Evolutionary conservation across 148 eudicot species (phyloP), one percentile per base, ranked within the genome.

Genomic region (Chenopodium formosanum): DNA sequence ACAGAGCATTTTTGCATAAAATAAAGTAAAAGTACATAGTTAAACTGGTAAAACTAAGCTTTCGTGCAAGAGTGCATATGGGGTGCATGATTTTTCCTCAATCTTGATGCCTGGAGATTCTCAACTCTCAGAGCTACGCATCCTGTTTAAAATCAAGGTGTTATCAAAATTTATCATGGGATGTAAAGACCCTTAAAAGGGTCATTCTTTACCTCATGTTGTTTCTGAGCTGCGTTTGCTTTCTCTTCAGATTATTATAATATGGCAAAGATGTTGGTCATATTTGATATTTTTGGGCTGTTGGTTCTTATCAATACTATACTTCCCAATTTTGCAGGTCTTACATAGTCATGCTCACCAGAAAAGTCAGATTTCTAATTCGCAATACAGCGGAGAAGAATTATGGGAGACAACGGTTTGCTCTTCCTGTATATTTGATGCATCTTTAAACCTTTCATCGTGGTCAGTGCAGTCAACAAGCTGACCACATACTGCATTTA

Each of bases 301-400:
- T 20, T 31, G 40, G 62, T 53, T 14, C 66, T 64, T 40, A 31
- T 22, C 29, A 1, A 31, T 72, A 37, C n/a, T 9, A 4, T n/a
- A 10, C 50, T 63, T 65, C 27, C 8, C n/a, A 19, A 4, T 52
- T 64, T 34, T 89, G 88, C 97, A 94, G 98, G 98, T 92, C 85
- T 78, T 88, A 84, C 86, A 83, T 75, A 80, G 86, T 94, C 92
- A 62, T 88, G 91, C 91, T 88, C 94, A 90, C 94, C 91, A 87
- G 90, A 84, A 88, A 94, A 82, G 84, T 91, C 87, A 83, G 79
- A 79, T 89, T 70, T 50, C 48, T n/a, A 83, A 88, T 89, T 89
- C 85, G 79, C 91, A 88, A 89, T 87, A 82, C 75, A 79, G 87
- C 25, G 87, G 93, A 86, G 91, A 84, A 82, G 83, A 82, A 76